Conservation (phyloP, 1,284 basidiomycete genomes). For the Ceratobasidium sp. region DNA sequence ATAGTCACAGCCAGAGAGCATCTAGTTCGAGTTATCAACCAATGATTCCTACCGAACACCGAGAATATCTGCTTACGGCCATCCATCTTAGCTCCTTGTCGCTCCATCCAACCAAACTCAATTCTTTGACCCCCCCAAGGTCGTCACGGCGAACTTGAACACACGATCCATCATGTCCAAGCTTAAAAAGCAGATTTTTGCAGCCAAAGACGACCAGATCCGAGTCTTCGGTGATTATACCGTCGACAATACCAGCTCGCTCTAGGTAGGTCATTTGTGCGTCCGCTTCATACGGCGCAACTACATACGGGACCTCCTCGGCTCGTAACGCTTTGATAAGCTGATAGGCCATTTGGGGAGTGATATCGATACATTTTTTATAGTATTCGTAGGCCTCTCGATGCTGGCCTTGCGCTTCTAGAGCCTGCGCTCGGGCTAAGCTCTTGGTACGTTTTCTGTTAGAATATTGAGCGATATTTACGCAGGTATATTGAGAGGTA, state of each 20-base stretch:
- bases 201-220: slow-evolving; percentile 98
- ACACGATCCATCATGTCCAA: slow-evolving; percentile 80
- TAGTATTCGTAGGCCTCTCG: slow-evolving; percentile 86
- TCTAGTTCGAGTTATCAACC: slow-evolving; percentile 50
- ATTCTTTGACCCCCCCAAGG: slow-evolving; percentile 74
- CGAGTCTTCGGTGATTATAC: slow-evolving; percentile 96
- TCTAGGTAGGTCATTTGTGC: slow-evolving; percentile 96
- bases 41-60: background rate
- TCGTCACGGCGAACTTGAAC: slow-evolving; percentile 79
- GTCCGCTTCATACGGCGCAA: slow-evolving; percentile 99
- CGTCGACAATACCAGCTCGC: slow-evolving; percentile 81
- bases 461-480: slow-evolving; percentile 3
- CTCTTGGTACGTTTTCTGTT: slow-evolving; percentile 67
- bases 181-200: slow-evolving; percentile 83
- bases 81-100: slow-evolving; percentile 90
- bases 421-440: slow-evolving; percentile 70
- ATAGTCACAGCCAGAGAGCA: slow-evolving; percentile 97
- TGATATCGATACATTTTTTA: slow-evolving; percentile 92
- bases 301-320: slow-evolving; percentile 82
- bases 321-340: slow-evolving; percentile 92
- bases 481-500: background rate
- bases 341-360: slow-evolving; percentile 96
- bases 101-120: slow-evolving; percentile 88
- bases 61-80: slow-evolving; percentile 59
- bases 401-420: slow-evolving; percentile 78